These are phyloP conservation scores for Picea engelmannii DNA, from an alignment of 83 land plant species.

Conservation along the genomic window DNA sequence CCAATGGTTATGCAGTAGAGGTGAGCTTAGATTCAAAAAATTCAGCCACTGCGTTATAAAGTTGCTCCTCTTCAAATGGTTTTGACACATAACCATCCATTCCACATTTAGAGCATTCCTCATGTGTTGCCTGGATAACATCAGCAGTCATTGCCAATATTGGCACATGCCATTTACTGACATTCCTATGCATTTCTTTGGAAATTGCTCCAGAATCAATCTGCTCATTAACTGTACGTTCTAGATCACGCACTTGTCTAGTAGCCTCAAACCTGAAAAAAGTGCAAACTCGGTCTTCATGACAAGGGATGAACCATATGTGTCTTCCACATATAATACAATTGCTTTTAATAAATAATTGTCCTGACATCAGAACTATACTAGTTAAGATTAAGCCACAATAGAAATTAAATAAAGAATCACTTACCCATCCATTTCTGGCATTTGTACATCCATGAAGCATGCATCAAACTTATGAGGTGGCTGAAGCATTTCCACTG, in stretches of 20 bases:
- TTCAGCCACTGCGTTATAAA: constrained; percentile 71
- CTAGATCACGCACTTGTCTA: constrained; percentile 60
- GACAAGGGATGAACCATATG: background rate
- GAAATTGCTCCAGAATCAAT: constrained; percentile 38
- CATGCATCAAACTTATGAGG: constrained; percentile 97
- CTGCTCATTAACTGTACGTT: constrained; percentile 32
- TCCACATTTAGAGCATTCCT: constrained; percentile 68
- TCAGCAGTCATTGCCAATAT: constrained; percentile 98
- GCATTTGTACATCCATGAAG: constrained; percentile 99
- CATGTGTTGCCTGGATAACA: constrained; percentile 89
- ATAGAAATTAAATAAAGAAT: background rate
- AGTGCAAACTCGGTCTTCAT: background rate
- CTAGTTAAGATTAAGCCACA: background rate
- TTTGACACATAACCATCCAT: constrained; percentile 96
- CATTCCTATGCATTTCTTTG: constrained; percentile 26
- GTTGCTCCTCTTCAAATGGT: constrained; percentile 88
- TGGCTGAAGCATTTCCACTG: constrained; percentile 68
- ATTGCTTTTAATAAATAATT: background rate
- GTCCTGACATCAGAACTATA: background rate
- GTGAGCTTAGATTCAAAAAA: constrained; percentile 29
- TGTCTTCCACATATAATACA: background rate
- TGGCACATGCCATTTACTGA: constrained; percentile 58
- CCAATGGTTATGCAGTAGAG: too few relatives aligned
- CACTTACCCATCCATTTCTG: constrained; percentile 96
- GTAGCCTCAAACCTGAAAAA: constrained; percentile 90